Conservation (phyloP, 1,139 yeast genomes). For the Hansenula sp. region DNA sequence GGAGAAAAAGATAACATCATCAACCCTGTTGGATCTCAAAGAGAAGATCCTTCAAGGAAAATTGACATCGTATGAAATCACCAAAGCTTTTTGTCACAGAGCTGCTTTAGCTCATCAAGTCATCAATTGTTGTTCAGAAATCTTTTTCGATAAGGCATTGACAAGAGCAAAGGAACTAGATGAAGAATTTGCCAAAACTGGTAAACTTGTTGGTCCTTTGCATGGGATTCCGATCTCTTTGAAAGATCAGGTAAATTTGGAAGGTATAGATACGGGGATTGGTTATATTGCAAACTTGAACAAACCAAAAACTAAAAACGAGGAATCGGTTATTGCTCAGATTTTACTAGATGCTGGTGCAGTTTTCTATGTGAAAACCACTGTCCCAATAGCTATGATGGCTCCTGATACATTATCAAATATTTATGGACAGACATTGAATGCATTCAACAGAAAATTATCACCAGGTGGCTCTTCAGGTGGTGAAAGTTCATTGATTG, state of each 20-base stretch:
- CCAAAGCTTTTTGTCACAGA: conserved; percentile 33
- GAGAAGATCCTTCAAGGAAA: conserved; percentile 19
- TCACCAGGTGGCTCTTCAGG: conserved; percentile 54
- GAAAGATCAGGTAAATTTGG: conserved; percentile 46
- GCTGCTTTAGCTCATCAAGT: conserved; percentile 46
- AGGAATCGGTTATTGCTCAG: conserved; percentile 38
- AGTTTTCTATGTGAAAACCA: conserved; percentile 50
- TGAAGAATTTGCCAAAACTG: conserved; percentile 29
- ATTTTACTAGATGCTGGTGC: conserved; percentile 46
- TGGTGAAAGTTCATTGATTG: conserved; percentile 47
- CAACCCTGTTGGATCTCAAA: conserved; percentile 2
- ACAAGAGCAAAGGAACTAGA: conserved; percentile 45
- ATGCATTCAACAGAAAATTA: conserved; percentile 38
- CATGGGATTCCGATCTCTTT: conserved; percentile 71
- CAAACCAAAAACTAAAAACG: conserved; percentile 33
- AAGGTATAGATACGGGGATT: conserved; percentile 40
- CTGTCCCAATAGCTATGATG: conserved; percentile 57
- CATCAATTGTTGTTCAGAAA: conserved; percentile 40
- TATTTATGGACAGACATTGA: conserved; percentile 43
- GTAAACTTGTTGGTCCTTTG: conserved; percentile 46
- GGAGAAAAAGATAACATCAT: conserved; percentile 5
- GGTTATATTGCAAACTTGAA: conserved; percentile 39
- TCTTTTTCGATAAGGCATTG: conserved; percentile 36
- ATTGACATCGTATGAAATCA: conserved; percentile 26
- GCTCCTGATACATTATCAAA: conserved; percentile 39